Evolutionary conservation across 805 yeast genomes (phyloP), one percentile per base, ranked within the genome.

Genomic region (Candida chilensis): DNA sequence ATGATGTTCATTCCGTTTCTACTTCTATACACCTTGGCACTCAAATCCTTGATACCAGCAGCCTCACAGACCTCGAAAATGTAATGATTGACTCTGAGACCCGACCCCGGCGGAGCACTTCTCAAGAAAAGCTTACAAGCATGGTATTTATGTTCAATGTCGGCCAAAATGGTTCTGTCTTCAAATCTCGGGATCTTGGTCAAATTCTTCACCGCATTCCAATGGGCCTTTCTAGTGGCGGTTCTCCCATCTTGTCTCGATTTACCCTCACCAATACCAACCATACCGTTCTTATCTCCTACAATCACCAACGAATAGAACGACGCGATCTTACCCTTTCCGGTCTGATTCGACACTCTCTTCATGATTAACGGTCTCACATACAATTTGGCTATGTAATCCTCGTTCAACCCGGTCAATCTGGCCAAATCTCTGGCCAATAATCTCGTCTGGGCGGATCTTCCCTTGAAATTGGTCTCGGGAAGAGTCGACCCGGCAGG

Each of bases 1-100:
- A 85, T 85, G 29, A 88, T 94, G 56, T 88, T 88, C 94, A 92
- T 86, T 30, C 81, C 80, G 60, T 90, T 92, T 66, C 97, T 75
- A 21, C 95, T 84, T 47, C 87, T 80, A 65, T 82, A 85, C 28
- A 90, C 83, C 50, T 90, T 90, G 4, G 94, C 96, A 45, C 87
- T 74, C 46, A 92, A 63, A 58, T 92, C 98, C 55, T 81, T 83
- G 54, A 92, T 86, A 38, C 98, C 98, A 1, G 88, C 95, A 35
- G 87, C 77, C 51, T 81, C 83, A 55, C 96, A 88, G 35, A 92
- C 75, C 60, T 87, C 96, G 46, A 79, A 86, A 39, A 92, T 78
- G 53, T 80, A 74, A 41, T 84, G 94, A 59, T 88, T 88, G 27
- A 87, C 95, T 45, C 96, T 71, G 36, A 92, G 68, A 14, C 98